These are phyloP conservation scores for Coelastrella sp. DNA, from an alignment of 139 green algal genomes.

Conservation along the genomic window DNA sequence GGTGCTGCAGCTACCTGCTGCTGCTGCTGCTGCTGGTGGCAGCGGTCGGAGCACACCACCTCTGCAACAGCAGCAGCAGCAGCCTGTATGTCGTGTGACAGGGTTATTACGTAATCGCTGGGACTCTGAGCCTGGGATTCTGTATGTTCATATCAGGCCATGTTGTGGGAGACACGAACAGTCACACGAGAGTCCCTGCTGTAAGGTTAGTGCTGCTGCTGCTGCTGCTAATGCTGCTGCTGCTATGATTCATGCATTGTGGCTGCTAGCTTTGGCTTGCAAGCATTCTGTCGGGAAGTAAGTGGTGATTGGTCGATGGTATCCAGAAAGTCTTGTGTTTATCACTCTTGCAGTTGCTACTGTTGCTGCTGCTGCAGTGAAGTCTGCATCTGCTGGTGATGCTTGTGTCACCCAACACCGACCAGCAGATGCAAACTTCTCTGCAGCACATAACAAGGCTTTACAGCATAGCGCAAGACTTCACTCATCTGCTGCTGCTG, in stretches of 20 bases:
- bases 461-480: too few species aligned
- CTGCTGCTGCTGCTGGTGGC: slow-evolving; percentile 32
- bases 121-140: slow-evolving; percentile 12
- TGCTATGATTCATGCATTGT: neutral
- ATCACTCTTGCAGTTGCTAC: too few species aligned
- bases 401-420: too few species aligned
- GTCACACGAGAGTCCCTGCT: slow-evolving; percentile 11
- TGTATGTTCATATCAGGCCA: slow-evolving; percentile 52
- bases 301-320: too few species aligned
- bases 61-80: slow-evolving; percentile 11
- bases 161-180: slow-evolving; percentile 38
- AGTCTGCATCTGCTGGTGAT: too few species aligned
- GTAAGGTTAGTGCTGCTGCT: slow-evolving; percentile 20
- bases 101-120: slow-evolving; percentile 29
- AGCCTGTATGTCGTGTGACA: neutral
- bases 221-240: neutral
- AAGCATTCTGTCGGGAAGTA: too few species aligned
- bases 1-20: neutral
- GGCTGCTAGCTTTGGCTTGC: too few species aligned
- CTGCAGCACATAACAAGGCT: too few species aligned
- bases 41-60: slow-evolving; percentile 21
- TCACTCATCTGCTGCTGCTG: neutral
- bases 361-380: too few species aligned
- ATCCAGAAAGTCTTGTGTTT: too few species aligned
- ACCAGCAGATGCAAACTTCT: too few species aligned